Evolutionary conservation across 2,329 filamentous ascomycete genomes (phyloP), one percentile per base, ranked within the genome.

Genomic region (Raffaelea albimanens): DNA sequence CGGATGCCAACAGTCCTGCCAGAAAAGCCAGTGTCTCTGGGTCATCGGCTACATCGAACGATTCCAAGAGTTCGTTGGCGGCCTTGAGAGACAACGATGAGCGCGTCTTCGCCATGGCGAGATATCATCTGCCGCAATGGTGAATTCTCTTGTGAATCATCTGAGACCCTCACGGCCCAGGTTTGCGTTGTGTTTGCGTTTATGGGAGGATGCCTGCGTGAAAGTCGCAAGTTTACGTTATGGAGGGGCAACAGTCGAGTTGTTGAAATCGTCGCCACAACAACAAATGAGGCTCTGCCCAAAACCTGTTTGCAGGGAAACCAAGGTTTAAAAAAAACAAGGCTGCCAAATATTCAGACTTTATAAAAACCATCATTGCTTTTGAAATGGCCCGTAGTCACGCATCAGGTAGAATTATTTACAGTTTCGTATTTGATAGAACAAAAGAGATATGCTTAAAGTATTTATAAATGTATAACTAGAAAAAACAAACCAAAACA

Each of bases 11-110:
- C 14, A 54, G 38, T 16, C 44, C 49, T 13, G 44, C 47, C 10
- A 54, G 43, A 49, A 54, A 54, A 3, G 38, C 41, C 2, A 23
- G 40, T 16, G 51, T 31, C 16, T 47, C 38, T 1, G 51, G 44
- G 22, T 54, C 53, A 31, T 50, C 53, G 2, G 39, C 40, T 2
- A 53, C 38, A 18, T 54, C 47, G 44, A 54, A 54, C 7, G 34
- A 41, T 3, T 34, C 19, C 1, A 54, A 38, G 3, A 54, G 46
- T 9, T 52, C 47, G 16, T 38, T n/a, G 2, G 52, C 52, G 5
- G 36, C 43, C 5, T 46, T 33, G 21, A 18, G 29, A 5, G 40
- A 50, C 25, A 4, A 14, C 19, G 18, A 33, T 39, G 1, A 40
- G 21, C 22, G 18, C 2, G 16, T 33, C 13, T 29, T n/a, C n/a